Base-by-base conservation (phyloP, 345 rosid species). In the Acer negundo region DNA sequence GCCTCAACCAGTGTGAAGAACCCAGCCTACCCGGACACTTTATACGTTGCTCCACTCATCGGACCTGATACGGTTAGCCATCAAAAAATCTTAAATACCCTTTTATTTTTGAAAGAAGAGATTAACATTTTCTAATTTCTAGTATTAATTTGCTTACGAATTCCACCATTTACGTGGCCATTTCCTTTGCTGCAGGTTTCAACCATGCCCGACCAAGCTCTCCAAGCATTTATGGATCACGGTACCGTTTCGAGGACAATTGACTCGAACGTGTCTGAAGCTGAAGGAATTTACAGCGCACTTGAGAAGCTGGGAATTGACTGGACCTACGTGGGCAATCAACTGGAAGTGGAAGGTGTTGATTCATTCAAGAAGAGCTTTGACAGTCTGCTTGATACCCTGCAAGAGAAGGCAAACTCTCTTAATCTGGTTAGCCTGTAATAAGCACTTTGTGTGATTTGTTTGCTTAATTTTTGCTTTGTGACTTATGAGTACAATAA, bases 121-220 rank as follows among this genome's bases (percentile, higher is more conserved):
- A 31, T 19, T 17, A 35, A 35, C 38, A 35, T 65, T 70, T 56
- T 59, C 38, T 35, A 35, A 35, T 35, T 35, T 35, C 38, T 35
- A 35, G 4, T 35, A 35, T 35, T 35, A 35, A 35, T 35, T 65
- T 70, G 67, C 40, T 70, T 23, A 73, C 28, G 76, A 42, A 73
- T 22, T 15, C 42, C 13, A 7, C 2, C 3, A 10, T 74, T 38
- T 15, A n/a, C 13, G n/a, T 68, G 22, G 15, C 49, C 15, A 3
- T 44, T 69, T 40, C 19, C 44, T 28, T 51, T 75, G 19, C 46
- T 80, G 22, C 83, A 96, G 99, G 98, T 96, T 44, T 94, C 98
- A 63, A 94, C 99, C 49, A 96, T 96, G 99, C 99, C 99, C 0
- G 99, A 96, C 86, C 99, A 96, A 86, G 98, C 98, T 35, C 90